These are phyloP conservation scores for Neoboletus subvelutipes DNA, from an alignment of 768 basidiomycete genomes.

Conservation along the genomic window DNA sequence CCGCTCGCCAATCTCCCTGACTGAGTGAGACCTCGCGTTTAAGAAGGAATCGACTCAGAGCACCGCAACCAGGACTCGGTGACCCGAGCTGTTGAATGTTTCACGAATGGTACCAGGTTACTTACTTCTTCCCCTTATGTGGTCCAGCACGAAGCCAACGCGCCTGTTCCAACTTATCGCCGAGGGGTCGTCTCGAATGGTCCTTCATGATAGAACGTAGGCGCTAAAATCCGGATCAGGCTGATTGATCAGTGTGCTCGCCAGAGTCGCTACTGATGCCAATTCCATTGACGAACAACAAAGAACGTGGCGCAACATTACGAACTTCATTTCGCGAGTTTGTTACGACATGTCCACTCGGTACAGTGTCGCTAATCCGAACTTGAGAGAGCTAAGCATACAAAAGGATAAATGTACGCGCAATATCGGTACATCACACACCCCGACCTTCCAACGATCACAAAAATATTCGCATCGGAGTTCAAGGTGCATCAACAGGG, in stretches of 20 bases:
- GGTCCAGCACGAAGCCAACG: not conserved
- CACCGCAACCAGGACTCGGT: not conserved
- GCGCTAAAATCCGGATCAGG: not conserved
- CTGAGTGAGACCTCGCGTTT: not conserved
- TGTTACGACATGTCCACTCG: not conserved
- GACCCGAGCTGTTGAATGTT: not conserved
- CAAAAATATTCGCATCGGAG: constrained; percentile 14
- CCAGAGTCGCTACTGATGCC: too few species aligned
- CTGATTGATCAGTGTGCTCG: not conserved
- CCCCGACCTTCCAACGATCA: not conserved
- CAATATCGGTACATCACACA: not conserved
- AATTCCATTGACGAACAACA: not conserved
- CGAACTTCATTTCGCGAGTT: not conserved
- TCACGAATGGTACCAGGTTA: not conserved
- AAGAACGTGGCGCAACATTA: not conserved
- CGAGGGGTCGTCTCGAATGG: not conserved
- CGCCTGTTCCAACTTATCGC: not conserved
- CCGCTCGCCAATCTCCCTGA: not conserved
- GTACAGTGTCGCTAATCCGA: not conserved
- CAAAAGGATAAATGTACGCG: not conserved
- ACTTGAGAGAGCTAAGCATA: not conserved
- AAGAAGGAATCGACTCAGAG: not conserved
- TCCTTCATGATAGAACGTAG: not conserved
- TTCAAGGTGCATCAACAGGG: constrained; percentile 54
- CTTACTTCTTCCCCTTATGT: not conserved